These are phyloP conservation scores for Astrothelium macrocarpum DNA, from an alignment of 495 filamentous ascomycete genomes.

Conservation along the genomic window DNA sequence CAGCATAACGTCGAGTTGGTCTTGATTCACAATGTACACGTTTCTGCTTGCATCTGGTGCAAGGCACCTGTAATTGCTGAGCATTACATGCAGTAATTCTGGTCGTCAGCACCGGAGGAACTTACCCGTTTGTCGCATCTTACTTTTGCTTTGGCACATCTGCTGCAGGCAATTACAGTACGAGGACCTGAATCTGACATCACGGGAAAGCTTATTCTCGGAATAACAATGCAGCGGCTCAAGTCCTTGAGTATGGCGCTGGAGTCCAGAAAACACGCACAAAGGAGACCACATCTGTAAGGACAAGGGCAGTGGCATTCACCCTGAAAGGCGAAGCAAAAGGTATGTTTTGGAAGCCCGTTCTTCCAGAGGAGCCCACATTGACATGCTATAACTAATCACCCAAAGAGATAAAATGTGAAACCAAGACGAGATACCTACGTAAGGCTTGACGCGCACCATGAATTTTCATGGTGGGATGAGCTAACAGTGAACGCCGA, in stretches of 20 bases:
- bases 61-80: background rate
- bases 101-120: background rate
- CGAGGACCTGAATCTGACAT: conserved; percentile 5
- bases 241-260: background rate
- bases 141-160: conserved; percentile 6
- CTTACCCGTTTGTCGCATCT: conserved; percentile 1
- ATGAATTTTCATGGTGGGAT: background rate
- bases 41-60: conserved; percentile 6
- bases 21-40: background rate
- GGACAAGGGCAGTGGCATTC: background rate
- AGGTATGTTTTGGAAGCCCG: background rate
- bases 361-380: background rate
- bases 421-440: background rate
- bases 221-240: background rate
- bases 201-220: conserved; percentile 3
- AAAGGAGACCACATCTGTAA: background rate
- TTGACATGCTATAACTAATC: background rate
- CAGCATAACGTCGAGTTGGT: conserved; percentile 4
- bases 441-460: background rate
- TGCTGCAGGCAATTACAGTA: conserved; percentile 3
- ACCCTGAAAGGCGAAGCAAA: background rate
- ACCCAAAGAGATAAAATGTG: background rate
- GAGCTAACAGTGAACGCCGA: background rate
- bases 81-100: background rate
- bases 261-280: background rate